Percentiles rank a stretch among this genome's conserved stretches.
These are phyloP conservation scores for Ascoidea asiatica DNA, from an alignment of 805 yeast species.

Conservation along the genomic window DNA sequence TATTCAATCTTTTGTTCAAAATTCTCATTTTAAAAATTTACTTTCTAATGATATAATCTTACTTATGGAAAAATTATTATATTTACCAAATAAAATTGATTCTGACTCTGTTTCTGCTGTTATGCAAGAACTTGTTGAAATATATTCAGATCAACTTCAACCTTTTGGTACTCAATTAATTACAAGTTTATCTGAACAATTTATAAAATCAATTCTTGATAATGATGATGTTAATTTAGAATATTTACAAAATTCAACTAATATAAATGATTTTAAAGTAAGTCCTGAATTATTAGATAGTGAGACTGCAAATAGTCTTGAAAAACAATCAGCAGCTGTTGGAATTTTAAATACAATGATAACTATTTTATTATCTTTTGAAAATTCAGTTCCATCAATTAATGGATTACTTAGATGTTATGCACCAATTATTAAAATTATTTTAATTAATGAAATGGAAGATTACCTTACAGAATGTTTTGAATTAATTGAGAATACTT, in stretches of 20 bases:
- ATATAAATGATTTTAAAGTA: neutral
- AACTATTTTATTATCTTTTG: conserved; percentile 71
- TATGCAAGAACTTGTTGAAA: conserved; percentile 91
- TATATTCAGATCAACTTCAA: conserved; percentile 74
- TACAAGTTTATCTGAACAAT: conserved; percentile 56
- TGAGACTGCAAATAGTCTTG: conserved; percentile 32
- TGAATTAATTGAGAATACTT: conserved; percentile 60
- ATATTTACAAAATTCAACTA: neutral
- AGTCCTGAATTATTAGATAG: neutral
- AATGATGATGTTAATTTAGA: conserved; percentile 26
- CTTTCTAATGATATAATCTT: conserved; percentile 59
- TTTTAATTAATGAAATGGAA: conserved; percentile 50
- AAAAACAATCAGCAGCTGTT: conserved; percentile 69
- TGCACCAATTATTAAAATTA: conserved; percentile 54
- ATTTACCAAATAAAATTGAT: conserved; percentile 68
- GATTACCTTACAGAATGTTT: conserved; percentile 69
- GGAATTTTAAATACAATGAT: conserved; percentile 74
- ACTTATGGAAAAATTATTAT: conserved; percentile 68
- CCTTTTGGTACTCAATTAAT: conserved; percentile 77
- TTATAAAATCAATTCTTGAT: conserved; percentile 56
- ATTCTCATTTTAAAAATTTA: conserved; percentile 54
- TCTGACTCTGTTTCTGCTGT: conserved; percentile 79
- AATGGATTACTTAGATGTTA: conserved; percentile 51
- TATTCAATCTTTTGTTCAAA: conserved; percentile 60
- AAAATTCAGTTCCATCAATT: conserved; percentile 60